Evolutionary conservation across 345 rosid species (phyloP).

Genomic region (Ailanthus altissimus): DNA sequence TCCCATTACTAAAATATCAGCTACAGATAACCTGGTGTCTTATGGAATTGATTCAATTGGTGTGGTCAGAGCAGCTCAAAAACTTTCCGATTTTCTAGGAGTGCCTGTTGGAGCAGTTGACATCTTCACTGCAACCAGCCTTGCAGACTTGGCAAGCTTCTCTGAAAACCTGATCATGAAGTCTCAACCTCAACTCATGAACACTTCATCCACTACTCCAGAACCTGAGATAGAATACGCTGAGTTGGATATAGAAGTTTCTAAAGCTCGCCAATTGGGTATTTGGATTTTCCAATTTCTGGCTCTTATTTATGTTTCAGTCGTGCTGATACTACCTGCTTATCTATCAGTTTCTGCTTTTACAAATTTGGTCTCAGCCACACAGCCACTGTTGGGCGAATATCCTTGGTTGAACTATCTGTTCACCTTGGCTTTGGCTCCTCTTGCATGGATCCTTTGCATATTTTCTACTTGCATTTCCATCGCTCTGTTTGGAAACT

Average conservation of each 20-base stretch:
- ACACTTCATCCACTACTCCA: constrained; percentile 28
- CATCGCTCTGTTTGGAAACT: constrained; percentile 52
- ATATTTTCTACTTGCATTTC: constrained; percentile 40
- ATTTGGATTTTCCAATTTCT: constrained; percentile 51
- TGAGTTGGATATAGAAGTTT: constrained; percentile 38
- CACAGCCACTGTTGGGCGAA: constrained; percentile 13
- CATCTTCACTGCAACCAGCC: constrained; percentile 67
- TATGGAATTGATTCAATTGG: constrained; percentile 76
- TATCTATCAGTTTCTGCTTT: constrained; percentile 53
- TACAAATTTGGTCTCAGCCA: constrained; percentile 30
- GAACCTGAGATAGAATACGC: constrained; percentile 36
- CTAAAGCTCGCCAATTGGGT: constrained; percentile 35
- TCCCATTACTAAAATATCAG: constrained; percentile 39
- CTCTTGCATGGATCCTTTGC: constrained; percentile 72
- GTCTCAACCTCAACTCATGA: constrained; percentile 42
- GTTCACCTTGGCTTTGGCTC: constrained; percentile 44
- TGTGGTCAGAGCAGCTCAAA: constrained; percentile 72
- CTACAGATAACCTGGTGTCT: constrained; percentile 53
- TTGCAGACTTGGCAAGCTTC: constrained; percentile 63
- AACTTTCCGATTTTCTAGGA: constrained; percentile 61
- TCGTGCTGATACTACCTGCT: constrained; percentile 51
- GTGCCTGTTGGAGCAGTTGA: constrained; percentile 72
- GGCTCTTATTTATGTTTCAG: constrained; percentile 44
- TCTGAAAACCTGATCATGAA: constrained; percentile 49
- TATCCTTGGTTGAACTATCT: constrained; percentile 34